Conservation (phyloP, 192 early-diverging fungal genomes). For the Haplosporangium gracile region DNA sequence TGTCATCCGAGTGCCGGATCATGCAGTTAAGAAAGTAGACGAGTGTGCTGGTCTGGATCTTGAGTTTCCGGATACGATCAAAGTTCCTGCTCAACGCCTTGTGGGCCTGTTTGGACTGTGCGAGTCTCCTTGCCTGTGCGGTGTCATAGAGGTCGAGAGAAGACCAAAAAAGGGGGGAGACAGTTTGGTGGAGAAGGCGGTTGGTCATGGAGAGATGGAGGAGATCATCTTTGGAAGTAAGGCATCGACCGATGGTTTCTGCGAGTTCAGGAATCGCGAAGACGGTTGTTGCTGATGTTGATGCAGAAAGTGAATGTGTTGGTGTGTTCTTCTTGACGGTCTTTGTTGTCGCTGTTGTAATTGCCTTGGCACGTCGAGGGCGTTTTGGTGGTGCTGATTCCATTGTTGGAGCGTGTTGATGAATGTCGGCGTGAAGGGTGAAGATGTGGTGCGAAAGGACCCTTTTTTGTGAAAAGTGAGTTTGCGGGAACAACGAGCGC, state of each 20-base stretch:
- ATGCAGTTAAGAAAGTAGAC: background rate
- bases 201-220: slow-evolving; percentile 3
- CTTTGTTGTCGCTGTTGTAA: background rate
- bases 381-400: background rate
- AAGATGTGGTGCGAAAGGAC: background rate
- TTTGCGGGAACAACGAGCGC: background rate
- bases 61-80: background rate
- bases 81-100: background rate
- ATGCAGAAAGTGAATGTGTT: background rate
- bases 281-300: background rate
- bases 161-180: background rate
- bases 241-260: background rate
- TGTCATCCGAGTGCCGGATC: background rate
- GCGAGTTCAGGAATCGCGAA: background rate
- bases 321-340: background rate
- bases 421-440: background rate
- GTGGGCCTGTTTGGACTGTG: background rate
- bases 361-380: background rate
- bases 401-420: background rate
- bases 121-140: background rate
- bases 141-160: background rate
- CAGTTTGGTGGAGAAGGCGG: background rate
- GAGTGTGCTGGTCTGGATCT: background rate
- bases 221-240: background rate
- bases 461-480: too few relatives aligned